These are phyloP conservation scores for Coffea humblotiana DNA, from an alignment of 305 asterid species.

Conservation along the genomic window DNA sequence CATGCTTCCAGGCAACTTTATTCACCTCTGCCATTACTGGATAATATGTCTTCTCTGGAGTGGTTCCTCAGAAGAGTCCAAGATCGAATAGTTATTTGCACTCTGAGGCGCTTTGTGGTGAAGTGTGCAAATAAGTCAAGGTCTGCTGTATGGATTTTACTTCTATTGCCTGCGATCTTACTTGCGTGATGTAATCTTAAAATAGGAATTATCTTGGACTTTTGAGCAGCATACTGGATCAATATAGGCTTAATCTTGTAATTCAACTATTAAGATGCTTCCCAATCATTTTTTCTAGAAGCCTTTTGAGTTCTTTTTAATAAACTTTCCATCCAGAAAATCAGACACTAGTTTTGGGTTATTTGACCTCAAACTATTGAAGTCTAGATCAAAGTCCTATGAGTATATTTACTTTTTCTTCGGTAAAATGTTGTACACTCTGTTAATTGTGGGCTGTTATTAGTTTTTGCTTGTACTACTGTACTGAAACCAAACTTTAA, in stretches of 20 bases:
- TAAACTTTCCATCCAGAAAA: background rate
- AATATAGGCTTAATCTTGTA: background rate
- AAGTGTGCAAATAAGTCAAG: conserved; percentile 70
- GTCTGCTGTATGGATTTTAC: conserved; percentile 33
- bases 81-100: conserved; percentile 65
- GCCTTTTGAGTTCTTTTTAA: background rate
- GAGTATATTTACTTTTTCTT: background rate
- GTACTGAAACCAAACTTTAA: background rate
- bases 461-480: background rate
- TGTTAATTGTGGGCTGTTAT: background rate
- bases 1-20: conserved; percentile 47
- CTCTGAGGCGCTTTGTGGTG: conserved; percentile 61
- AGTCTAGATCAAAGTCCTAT: background rate
- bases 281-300: background rate
- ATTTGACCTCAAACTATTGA: background rate
- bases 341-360: background rate
- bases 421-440: background rate
- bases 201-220: background rate
- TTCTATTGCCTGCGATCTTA: background rate
- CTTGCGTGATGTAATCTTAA: background rate
- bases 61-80: conserved; percentile 81
- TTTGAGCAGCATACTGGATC: too few species aligned
- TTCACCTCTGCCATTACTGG: conserved; percentile 40
- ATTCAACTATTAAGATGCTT: background rate
- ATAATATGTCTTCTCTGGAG: conserved; percentile 59